phyloP scores from a whole-genome alignment of 805 yeast genomes.

The Ogataea philodendri region DNA sequence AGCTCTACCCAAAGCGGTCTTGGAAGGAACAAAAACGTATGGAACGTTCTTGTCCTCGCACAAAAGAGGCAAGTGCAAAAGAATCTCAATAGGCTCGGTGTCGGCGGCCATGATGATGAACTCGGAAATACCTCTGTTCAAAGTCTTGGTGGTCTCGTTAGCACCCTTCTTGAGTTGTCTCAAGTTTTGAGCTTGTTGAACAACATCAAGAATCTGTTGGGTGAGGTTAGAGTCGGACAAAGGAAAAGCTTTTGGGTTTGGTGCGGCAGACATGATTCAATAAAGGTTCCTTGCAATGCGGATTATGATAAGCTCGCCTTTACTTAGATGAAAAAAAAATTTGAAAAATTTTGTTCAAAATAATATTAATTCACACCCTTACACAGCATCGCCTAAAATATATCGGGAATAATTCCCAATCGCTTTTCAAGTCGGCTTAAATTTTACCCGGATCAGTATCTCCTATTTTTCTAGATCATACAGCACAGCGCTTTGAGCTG shows the following conservation, averaged over 20 bases:
- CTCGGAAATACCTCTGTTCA: slow-evolving; percentile 99
- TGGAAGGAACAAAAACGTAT: slow-evolving; percentile 97
- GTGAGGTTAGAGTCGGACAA: slow-evolving; percentile 93
- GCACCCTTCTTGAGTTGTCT: slow-evolving; percentile 99
- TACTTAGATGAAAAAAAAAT: slow-evolving; percentile 3
- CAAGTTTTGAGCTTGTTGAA: slow-evolving; percentile 95
- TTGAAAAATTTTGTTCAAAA: slow-evolving; percentile 11
- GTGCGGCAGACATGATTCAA: slow-evolving; percentile 68
- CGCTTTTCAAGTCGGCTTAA: too few species aligned
- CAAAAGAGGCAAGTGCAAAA: slow-evolving; percentile 92
- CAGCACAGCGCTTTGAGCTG: too few species aligned
- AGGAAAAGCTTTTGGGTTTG: slow-evolving; percentile 99
- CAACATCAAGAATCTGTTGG: slow-evolving; percentile 96
- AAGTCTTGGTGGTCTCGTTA: slow-evolving; percentile 98
- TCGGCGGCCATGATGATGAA: slow-evolving; percentile 99
- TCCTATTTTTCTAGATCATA: too few species aligned
- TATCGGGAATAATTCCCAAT: too few species aligned
- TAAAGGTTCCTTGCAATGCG: slow-evolving; percentile 52
- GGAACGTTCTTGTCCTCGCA: slow-evolving; percentile 99
- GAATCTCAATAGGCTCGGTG: slow-evolving; percentile 98
- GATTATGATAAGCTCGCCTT: slow-evolving; percentile 39
- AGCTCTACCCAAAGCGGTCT: slow-evolving; percentile 98
- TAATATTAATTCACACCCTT: slow-evolving; percentile 1
- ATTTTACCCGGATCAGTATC: slow-evolving; percentile 7
- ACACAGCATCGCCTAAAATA: too few species aligned